Evolutionary conservation across 352 stramenopile genomes (phyloP).

Genomic region (Phytophthora citricola): DNA sequence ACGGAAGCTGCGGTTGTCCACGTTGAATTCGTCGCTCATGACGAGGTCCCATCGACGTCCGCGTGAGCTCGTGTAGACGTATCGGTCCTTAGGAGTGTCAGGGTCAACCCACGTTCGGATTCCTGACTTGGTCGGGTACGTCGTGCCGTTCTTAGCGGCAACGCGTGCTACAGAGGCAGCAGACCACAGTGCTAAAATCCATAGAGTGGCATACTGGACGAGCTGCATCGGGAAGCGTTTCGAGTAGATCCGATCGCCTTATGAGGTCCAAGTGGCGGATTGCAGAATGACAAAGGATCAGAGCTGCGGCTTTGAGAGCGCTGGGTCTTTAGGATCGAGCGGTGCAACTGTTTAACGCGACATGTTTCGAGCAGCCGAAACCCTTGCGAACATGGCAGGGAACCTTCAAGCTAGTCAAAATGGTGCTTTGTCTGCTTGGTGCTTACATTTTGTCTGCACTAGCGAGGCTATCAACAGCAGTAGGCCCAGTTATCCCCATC

Average conservation of each 20-base stretch:
- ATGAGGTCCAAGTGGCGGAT: slow-evolving; percentile 17
- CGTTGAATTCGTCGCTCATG: slow-evolving; percentile 82
- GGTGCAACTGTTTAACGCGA: slow-evolving; percentile 22
- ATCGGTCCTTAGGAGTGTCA: slow-evolving; percentile 46
- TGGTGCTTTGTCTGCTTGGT: not conserved
- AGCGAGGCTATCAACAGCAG: slow-evolving; percentile 21
- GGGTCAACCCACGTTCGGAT: slow-evolving; percentile 61
- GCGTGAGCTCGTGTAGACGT: slow-evolving; percentile 48
- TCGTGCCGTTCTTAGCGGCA: slow-evolving; percentile 21
- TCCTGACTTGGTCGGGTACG: slow-evolving; percentile 56
- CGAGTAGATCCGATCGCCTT: slow-evolving; percentile 1
- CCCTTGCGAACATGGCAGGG: slow-evolving; percentile 6
- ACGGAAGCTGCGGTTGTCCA: slow-evolving; percentile 66
- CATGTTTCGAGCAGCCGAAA: slow-evolving; percentile 20
- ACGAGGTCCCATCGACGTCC: slow-evolving; percentile 66
- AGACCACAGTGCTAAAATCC: slow-evolving; percentile 18
- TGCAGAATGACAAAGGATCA: slow-evolving; percentile 18
- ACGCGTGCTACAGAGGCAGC: slow-evolving; percentile 7
- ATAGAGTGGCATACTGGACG: slow-evolving; percentile 6
- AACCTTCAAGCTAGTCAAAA: slow-evolving; percentile 14
- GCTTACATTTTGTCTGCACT: slow-evolving; percentile 3
- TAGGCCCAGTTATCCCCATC: slow-evolving; percentile 4
- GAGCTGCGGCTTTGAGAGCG: not conserved
- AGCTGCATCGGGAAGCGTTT: slow-evolving; percentile 12
- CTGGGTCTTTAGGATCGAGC: not conserved